A percentile compares a stretch with the other conserved stretches of the same genome.
Conservation (phyloP, 2,329 filamentous ascomycete species). For the Pseudonectria foliicola region DNA sequence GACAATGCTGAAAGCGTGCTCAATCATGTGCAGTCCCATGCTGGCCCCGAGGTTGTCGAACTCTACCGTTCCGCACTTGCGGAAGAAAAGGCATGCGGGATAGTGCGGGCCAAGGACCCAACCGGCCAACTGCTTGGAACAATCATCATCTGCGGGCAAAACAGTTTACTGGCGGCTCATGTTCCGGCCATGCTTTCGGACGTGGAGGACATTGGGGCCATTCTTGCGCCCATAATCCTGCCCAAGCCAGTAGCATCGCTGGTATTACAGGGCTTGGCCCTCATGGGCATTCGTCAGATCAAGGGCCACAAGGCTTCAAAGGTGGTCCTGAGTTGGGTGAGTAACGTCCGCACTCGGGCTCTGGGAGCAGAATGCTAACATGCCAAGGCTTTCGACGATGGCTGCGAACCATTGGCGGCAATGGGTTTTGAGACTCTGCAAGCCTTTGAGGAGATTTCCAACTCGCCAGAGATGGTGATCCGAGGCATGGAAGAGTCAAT, state of each 20-base stretch:
- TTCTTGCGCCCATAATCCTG: constrained; percentile 72
- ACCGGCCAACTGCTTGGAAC: constrained; percentile 66
- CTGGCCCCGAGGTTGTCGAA: constrained; percentile 70
- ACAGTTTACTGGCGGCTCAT: constrained; percentile 60
- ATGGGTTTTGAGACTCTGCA: constrained; percentile 79
- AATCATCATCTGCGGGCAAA: constrained; percentile 69
- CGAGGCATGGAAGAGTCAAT: not conserved
- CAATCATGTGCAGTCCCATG: constrained; percentile 65
- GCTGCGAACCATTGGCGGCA: constrained; percentile 63
- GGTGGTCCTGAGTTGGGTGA: constrained; percentile 73
- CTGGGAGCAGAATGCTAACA: constrained; percentile 8
- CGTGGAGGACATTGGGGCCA: constrained; percentile 59
- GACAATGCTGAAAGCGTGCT: constrained; percentile 70
- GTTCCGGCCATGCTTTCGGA: constrained; percentile 61
- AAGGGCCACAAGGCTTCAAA: constrained; percentile 68
- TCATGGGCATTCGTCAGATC: constrained; percentile 76
- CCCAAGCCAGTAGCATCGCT: constrained; percentile 61
- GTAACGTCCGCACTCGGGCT: constrained; percentile 18
- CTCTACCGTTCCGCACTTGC: constrained; percentile 71
- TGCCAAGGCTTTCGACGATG: constrained; percentile 58
- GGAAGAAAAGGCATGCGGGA: constrained; percentile 65
- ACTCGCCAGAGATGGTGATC: constrained; percentile 46
- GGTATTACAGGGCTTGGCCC: constrained; percentile 66
- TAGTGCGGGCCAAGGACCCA: constrained; percentile 72
- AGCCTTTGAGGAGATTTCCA: constrained; percentile 74